Conservation (phyloP, 1,284 basidiomycete species). For the Sutorius eximius region DNA sequence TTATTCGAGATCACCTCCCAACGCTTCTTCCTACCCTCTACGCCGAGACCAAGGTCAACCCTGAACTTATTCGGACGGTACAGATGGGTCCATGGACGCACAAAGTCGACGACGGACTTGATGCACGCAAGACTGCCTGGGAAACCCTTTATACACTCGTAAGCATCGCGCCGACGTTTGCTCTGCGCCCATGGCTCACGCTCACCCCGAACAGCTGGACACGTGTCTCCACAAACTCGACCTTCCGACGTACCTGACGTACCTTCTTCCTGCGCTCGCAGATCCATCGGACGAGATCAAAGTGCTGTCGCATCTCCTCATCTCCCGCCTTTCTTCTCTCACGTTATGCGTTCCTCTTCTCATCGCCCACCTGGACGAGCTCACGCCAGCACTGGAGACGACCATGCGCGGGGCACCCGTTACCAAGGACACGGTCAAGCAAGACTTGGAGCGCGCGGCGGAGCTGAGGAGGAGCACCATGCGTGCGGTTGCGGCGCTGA, state of each 20-base stretch:
- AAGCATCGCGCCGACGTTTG: slow-evolving; percentile 24
- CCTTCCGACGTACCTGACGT: slow-evolving; percentile 79
- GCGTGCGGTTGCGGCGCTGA: slow-evolving; percentile 83
- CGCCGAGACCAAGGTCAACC: slow-evolving; percentile 79
- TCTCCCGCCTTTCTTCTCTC: slow-evolving; percentile 86
- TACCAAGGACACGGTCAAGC: slow-evolving; percentile 94
- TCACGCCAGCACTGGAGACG: slow-evolving; percentile 77
- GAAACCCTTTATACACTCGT: slow-evolving; percentile 97
- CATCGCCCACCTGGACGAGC: slow-evolving; percentile 78
- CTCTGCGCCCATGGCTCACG: slow-evolving; percentile 9
- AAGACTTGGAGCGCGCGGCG: slow-evolving; percentile 91
- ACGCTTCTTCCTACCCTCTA: slow-evolving; percentile 83
- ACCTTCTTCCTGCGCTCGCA: slow-evolving; percentile 79
- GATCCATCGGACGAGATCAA: slow-evolving; percentile 98
- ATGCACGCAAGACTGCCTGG: slow-evolving; percentile 94
- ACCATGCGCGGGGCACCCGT: slow-evolving; percentile 91
- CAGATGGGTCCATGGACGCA: slow-evolving; percentile 99
- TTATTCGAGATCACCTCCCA: slow-evolving; percentile 83
- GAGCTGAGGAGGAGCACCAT: slow-evolving; percentile 89
- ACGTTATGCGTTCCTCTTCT: slow-evolving; percentile 39
- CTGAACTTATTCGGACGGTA: slow-evolving; percentile 85
- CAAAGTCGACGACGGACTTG: slow-evolving; percentile 90
- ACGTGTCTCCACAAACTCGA: slow-evolving; percentile 87
- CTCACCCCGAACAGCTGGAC: slow-evolving; percentile 60
- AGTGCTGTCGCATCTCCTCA: slow-evolving; percentile 93